phyloP scores from a whole-genome alignment of 1,284 basidiomycete species.

The Ustilago loliicola region DNA sequence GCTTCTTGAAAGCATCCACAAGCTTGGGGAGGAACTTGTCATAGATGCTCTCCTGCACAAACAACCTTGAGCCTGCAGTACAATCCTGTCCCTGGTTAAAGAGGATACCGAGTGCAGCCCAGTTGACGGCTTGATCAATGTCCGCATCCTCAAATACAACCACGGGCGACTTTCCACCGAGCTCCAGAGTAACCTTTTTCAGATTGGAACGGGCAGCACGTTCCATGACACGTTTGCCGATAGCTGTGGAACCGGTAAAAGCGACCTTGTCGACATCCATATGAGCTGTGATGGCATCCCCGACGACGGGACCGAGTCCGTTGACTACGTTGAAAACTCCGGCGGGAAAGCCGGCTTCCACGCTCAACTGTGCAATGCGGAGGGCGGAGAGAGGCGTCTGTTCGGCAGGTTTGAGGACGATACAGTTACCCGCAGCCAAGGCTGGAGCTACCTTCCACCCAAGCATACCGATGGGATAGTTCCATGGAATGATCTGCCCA shows the following conservation, averaged over 20 bases:
- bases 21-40: constrained; percentile 77
- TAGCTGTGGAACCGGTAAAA: constrained; percentile 76
- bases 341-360: constrained; percentile 83
- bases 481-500: constrained; percentile 71
- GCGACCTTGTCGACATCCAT: constrained; percentile 77
- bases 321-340: constrained; percentile 81
- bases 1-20: constrained; percentile 74
- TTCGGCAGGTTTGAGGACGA: constrained; percentile 78
- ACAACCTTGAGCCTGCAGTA: constrained; percentile 79
- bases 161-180: constrained; percentile 86
- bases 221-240: constrained; percentile 82
- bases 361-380: constrained; percentile 80
- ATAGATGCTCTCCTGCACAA: constrained; percentile 78
- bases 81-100: constrained; percentile 76
- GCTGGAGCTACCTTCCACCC: constrained; percentile 75
- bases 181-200: constrained; percentile 82
- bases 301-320: constrained; percentile 84
- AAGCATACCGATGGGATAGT: constrained; percentile 77
- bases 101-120: constrained; percentile 83
- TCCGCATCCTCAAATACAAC: constrained; percentile 78
- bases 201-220: constrained; percentile 85
- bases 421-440: constrained; percentile 71
- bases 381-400: constrained; percentile 77
- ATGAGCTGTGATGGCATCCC: constrained; percentile 76
- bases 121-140: constrained; percentile 71